Evolutionary conservation across 2,329 filamentous ascomycete species (phyloP).

Genomic region (Neurospora crassa): DNA sequence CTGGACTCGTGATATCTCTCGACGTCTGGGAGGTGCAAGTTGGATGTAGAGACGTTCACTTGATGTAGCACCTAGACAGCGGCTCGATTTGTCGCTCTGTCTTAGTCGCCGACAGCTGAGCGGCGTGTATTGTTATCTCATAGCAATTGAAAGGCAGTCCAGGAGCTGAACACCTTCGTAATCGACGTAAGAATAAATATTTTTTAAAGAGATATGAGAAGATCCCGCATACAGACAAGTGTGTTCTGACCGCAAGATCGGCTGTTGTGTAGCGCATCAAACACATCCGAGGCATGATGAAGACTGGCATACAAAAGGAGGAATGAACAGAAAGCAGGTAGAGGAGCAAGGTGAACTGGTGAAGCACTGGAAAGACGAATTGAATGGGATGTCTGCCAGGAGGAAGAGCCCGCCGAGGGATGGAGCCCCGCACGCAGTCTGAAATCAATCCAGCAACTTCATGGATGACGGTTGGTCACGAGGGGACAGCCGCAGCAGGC

Average conservation of each 20-base stretch:
- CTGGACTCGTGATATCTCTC: background rate
- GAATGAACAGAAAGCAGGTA: background rate
- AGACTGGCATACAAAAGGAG: background rate
- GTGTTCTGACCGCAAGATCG: background rate
- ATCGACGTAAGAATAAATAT: background rate
- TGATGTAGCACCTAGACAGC: background rate
- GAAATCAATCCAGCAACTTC: background rate
- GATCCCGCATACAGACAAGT: background rate
- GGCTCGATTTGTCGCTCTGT: background rate
- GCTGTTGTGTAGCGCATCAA: background rate
- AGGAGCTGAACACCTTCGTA: background rate
- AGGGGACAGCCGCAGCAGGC: background rate
- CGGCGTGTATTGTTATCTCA: background rate
- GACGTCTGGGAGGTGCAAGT: background rate
- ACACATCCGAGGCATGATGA: background rate
- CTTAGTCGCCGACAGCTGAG: background rate
- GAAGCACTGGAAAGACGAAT: background rate
- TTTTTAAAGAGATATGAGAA: background rate
- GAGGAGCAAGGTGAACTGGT: background rate
- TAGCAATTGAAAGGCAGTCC: background rate
- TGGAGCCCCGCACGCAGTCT: background rate
- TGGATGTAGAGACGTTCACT: background rate
- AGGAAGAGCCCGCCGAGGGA: background rate
- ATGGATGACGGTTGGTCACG: background rate
- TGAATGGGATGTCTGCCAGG: background rate